Evolutionary conservation across 257 asterid species (phyloP).

Genomic region (Nicotiana knightiana): DNA sequence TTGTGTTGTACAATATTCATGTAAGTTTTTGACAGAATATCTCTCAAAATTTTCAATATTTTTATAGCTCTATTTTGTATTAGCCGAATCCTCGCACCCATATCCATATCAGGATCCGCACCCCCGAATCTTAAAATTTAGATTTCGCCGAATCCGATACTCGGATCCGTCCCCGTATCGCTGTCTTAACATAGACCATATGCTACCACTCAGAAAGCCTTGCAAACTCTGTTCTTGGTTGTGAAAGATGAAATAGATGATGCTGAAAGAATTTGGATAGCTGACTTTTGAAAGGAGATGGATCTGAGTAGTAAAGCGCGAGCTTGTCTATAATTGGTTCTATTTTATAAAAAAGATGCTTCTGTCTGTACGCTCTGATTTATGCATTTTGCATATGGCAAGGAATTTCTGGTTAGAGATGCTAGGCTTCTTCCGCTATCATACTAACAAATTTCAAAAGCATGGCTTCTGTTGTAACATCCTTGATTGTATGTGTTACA

Average conservation of each 20-base stretch:
- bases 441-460: neutral
- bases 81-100: no score
- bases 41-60: no score
- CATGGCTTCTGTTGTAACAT: neutral
- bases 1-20: no score
- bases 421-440: neutral
- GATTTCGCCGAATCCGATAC: no score
- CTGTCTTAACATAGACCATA: neutral
- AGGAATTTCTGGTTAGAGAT: neutral
- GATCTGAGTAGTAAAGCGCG: neutral
- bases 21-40: no score
- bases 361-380: neutral
- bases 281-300: neutral
- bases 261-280: neutral
- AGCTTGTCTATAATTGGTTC: neutral
- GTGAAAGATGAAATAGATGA: neutral
- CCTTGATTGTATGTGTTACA: slow-evolving; percentile 20
- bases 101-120: no score
- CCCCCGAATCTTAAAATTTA: no score
- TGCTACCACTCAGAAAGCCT: neutral
- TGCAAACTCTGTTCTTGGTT: neutral
- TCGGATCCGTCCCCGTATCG: no score
- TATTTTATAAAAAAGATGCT: neutral
- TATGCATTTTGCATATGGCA: neutral
- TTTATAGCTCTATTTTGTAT: no score